These are phyloP conservation scores for Bryoglossum gracile DNA, from an alignment of 495 filamentous ascomycete genomes.

Conservation along the genomic window DNA sequence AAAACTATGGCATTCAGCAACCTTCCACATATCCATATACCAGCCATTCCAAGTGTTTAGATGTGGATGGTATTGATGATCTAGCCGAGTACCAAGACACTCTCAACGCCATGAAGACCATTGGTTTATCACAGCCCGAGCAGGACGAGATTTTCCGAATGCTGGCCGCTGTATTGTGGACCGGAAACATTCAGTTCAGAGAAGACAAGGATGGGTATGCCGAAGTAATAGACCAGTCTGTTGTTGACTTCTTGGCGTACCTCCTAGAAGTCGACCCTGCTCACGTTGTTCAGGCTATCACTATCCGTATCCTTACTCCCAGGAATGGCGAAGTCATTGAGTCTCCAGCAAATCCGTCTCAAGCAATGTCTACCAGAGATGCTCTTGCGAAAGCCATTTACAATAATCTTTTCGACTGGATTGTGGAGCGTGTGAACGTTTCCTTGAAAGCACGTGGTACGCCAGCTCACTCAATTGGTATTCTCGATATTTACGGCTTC, in stretches of 20 bases:
- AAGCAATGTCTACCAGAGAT: conserved; percentile 90
- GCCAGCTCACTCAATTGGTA: conserved; percentile 81
- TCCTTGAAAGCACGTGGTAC: conserved; percentile 75
- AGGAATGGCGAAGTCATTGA: conserved; percentile 82
- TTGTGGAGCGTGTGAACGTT: conserved; percentile 84
- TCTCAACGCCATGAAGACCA: conserved; percentile 87
- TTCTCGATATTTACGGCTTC: conserved; percentile 99
- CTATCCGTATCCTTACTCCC: conserved; percentile 83
- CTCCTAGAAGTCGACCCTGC: conserved; percentile 79
- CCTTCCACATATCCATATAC: conserved; percentile 96
- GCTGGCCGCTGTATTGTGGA: conserved; percentile 88
- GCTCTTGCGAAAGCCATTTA: conserved; percentile 93
- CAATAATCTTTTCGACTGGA: conserved; percentile 98
- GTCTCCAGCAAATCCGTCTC: conserved; percentile 81
- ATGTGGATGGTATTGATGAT: conserved; percentile 92
- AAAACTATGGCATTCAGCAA: conserved; percentile 79
- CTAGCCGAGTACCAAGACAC: conserved; percentile 86
- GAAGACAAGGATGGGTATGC: conserved; percentile 91
- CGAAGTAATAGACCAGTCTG: conserved; percentile 73
- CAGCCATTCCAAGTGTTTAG: conserved; percentile 84
- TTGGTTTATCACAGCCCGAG: conserved; percentile 80
- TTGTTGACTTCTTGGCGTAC: conserved; percentile 91
- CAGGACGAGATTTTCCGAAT: conserved; percentile 97
- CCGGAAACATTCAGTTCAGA: conserved; percentile 82
- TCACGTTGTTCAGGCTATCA: conserved; percentile 81